phyloP scores from a whole-genome alignment of 352 stramenopile species.

The Phytophthora rubi region DNA sequence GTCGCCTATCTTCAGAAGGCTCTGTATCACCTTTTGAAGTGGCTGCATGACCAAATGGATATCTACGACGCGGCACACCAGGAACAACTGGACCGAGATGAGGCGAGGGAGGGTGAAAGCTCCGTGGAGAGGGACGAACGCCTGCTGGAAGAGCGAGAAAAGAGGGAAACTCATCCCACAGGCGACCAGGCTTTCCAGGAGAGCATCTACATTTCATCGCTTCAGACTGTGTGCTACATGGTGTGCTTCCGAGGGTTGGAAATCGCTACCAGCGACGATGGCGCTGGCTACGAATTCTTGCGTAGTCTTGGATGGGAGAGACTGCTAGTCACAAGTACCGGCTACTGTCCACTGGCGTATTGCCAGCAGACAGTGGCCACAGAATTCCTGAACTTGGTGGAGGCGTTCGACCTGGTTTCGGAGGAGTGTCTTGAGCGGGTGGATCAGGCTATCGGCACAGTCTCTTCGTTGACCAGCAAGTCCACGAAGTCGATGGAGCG shows the following conservation, averaged over 20 bases:
- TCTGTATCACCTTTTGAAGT: slow-evolving; percentile 93
- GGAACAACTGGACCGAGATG: slow-evolving; percentile 18
- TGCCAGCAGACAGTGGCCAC: slow-evolving; percentile 82
- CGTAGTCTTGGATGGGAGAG: slow-evolving; percentile 85
- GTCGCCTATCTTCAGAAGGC: slow-evolving; percentile 93
- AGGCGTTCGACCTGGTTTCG: slow-evolving; percentile 79
- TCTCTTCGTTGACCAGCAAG: slow-evolving; percentile 46
- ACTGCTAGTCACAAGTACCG: slow-evolving; percentile 58
- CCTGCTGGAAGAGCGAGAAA: slow-evolving; percentile 37
- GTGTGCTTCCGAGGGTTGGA: slow-evolving; percentile 96
- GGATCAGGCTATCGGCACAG: slow-evolving; percentile 70
- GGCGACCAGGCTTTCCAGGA: slow-evolving; percentile 55
- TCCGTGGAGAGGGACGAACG: slow-evolving; percentile 30
- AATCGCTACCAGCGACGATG: slow-evolving; percentile 69
- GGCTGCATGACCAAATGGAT: slow-evolving; percentile 95
- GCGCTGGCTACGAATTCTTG: slow-evolving; percentile 77
- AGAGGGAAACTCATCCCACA: slow-evolving; percentile 20
- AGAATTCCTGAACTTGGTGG: slow-evolving; percentile 84
- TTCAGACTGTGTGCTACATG: slow-evolving; percentile 98
- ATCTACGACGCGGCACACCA: slow-evolving; percentile 68
- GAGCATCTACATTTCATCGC: slow-evolving; percentile 78
- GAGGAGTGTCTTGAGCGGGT: slow-evolving; percentile 78
- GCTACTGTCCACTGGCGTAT: slow-evolving; percentile 76
- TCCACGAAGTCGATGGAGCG: slow-evolving; percentile 72
- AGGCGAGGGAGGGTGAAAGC: slow-evolving; percentile 23